Percentiles rank a stretch among this genome's conserved stretches.
Evolutionary conservation across 108 stramenopile species (phyloP).

Genomic region (Cyclotella atomus): DNA sequence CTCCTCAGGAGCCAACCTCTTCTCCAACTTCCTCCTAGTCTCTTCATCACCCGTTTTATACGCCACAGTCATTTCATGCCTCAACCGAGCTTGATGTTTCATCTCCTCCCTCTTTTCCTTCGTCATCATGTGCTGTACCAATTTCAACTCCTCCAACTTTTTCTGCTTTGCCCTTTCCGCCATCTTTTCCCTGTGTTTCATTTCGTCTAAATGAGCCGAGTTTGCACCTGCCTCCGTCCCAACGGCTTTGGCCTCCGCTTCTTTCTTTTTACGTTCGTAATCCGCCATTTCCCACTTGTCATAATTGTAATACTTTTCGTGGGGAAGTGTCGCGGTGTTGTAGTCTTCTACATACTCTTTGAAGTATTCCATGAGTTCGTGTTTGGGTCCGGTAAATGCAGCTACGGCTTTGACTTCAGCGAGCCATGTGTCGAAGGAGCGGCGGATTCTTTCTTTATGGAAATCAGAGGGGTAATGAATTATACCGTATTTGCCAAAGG

Average conservation of each 20-base stretch:
- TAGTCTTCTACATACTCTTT: slow-evolving; percentile 93
- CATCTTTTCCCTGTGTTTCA: slow-evolving; percentile 53
- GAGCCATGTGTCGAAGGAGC: slow-evolving; percentile 92
- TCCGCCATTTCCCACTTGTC: slow-evolving; percentile 97
- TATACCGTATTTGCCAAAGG: slow-evolving; percentile 94
- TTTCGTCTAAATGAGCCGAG: slow-evolving; percentile 48
- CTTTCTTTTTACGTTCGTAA: slow-evolving; percentile 68
- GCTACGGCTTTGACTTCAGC: slow-evolving; percentile 88
- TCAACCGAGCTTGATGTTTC: slow-evolving; percentile 74
- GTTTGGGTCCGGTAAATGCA: slow-evolving; percentile 78
- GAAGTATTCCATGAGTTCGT: slow-evolving; percentile 90
- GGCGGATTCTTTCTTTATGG: slow-evolving; percentile 62
- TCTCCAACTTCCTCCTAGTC: slow-evolving; percentile 67
- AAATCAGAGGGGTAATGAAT: slow-evolving; percentile 74
- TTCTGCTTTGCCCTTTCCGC: slow-evolving; percentile 46
- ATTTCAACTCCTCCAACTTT: slow-evolving; percentile 54
- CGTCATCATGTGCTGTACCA: slow-evolving; percentile 61
- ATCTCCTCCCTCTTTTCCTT: slow-evolving; percentile 76
- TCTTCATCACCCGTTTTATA: slow-evolving; percentile 82
- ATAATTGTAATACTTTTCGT: slow-evolving; percentile 94
- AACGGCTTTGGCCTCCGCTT: slow-evolving; percentile 31
- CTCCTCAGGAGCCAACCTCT: slow-evolving; percentile 71
- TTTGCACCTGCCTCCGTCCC: slow-evolving; percentile 27
- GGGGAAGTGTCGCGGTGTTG: slow-evolving; percentile 95
- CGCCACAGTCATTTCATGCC: slow-evolving; percentile 82